phyloP scores from a whole-genome alignment of 192 early-diverging fungal genomes.

The Fimicolochytrium jonesii region DNA sequence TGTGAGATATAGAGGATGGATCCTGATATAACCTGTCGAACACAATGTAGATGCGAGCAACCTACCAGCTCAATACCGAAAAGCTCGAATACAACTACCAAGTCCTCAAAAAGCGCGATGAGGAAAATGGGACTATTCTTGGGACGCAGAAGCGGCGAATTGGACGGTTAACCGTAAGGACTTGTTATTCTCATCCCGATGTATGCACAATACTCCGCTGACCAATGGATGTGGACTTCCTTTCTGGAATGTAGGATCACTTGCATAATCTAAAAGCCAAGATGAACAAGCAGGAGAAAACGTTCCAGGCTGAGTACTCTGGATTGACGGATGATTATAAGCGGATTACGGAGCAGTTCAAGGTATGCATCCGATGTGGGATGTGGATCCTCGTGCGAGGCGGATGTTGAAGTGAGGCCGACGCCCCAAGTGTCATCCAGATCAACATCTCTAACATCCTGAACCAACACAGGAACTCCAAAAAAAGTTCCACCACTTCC shows the following conservation, averaged over 20 bases:
- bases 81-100: constrained; percentile 64
- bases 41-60: constrained; percentile 46
- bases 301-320: constrained; percentile 44
- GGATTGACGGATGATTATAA: constrained; percentile 56
- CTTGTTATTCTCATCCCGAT: neutral
- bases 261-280: constrained; percentile 53
- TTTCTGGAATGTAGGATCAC: constrained; percentile 36
- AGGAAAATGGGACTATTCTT: constrained; percentile 57
- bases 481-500: constrained; percentile 59
- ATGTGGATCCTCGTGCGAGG: too few species aligned
- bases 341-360: constrained; percentile 54
- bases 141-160: constrained; percentile 58
- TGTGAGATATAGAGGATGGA: neutral
- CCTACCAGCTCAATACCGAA: constrained; percentile 58
- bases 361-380: constrained; percentile 29
- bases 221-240: neutral
- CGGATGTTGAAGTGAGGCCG: too few species aligned
- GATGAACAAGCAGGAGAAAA: constrained; percentile 50
- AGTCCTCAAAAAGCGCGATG: constrained; percentile 60
- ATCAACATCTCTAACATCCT: too few species aligned
- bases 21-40: constrained; percentile 4
- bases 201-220: neutral
- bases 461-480: constrained; percentile 44
- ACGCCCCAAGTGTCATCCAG: too few species aligned
- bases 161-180: constrained; percentile 41